A percentile compares a stretch with the other conserved stretches of the same genome.
Conservation (phyloP, 805 yeast genomes). For the Torulaspora maleeae region DNA sequence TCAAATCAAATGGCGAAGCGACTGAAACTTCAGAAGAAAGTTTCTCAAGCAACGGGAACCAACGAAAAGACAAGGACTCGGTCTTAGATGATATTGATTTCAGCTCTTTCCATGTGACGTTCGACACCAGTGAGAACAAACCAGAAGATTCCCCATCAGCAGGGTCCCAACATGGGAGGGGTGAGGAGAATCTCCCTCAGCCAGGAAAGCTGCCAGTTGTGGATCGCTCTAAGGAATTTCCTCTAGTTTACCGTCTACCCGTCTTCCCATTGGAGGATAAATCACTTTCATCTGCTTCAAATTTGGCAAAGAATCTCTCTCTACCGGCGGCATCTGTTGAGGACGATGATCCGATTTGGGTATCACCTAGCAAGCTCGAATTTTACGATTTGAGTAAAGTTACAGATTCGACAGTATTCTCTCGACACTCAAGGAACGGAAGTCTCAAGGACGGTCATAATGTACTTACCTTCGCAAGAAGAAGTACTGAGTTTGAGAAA, state of each 20-base stretch:
- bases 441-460: background rate
- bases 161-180: background rate
- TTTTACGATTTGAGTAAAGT: slow-evolving; percentile 18
- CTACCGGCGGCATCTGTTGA: background rate
- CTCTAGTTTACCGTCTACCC: slow-evolving; percentile 16
- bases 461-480: background rate
- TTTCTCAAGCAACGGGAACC: background rate
- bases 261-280: background rate
- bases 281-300: slow-evolving; percentile 1
- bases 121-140: slow-evolving; percentile 19
- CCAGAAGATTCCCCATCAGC: slow-evolving; percentile 8
- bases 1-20: slow-evolving; percentile 7
- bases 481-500: slow-evolving; percentile 1
- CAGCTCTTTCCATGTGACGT: slow-evolving; percentile 33
- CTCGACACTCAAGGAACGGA: background rate
- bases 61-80: slow-evolving; percentile 3
- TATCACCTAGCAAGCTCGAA: slow-evolving; percentile 34
- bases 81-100: slow-evolving; percentile 31
- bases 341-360: slow-evolving; percentile 34
- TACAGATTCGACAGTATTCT: background rate
- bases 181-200: background rate
- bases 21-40: slow-evolving; percentile 13
- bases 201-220: background rate
- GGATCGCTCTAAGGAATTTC: slow-evolving; percentile 3
- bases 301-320: slow-evolving; percentile 6